Conservation (phyloP, 1,284 basidiomycete genomes). For the Paramarasmius palmivorus region DNA sequence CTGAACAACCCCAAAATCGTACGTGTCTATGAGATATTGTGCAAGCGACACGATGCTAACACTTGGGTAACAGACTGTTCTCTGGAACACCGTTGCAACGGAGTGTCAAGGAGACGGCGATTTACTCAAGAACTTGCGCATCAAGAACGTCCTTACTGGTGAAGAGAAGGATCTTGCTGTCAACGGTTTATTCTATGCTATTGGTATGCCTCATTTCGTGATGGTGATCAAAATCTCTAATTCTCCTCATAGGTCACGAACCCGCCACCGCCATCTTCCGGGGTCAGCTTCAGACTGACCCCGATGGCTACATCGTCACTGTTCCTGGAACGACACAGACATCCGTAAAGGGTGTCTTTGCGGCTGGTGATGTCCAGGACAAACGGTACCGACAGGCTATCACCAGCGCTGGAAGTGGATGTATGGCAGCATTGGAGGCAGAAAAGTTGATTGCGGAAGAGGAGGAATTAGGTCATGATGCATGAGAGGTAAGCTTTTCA, state of each 20-base stretch:
- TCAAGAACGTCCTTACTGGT: conserved; percentile 82
- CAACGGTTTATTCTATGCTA: conserved; percentile 96
- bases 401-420: conserved; percentile 90
- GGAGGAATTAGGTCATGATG: conserved; percentile 50
- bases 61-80: conserved; percentile 53
- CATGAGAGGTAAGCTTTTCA: too few species aligned
- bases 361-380: conserved; percentile 99
- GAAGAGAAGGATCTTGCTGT: conserved; percentile 86
- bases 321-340: conserved; percentile 97
- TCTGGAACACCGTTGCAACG: conserved; percentile 87
- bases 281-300: conserved; percentile 85
- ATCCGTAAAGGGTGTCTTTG: conserved; percentile 92
- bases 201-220: too few species aligned
- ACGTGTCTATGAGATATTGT: conserved; percentile 26
- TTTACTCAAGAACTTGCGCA: conserved; percentile 79
- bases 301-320: conserved; percentile 95
- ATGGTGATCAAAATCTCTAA: conserved; percentile 5
- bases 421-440: conserved; percentile 94
- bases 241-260: conserved; percentile 66
- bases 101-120: conserved; percentile 97
- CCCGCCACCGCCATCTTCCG: conserved; percentile 91
- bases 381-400: conserved; percentile 96
- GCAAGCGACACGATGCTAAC: background rate
- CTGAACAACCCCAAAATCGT: conserved; percentile 91
- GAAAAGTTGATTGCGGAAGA: conserved; percentile 93